These are phyloP conservation scores for Trichoderma sp. DNA, from an alignment of 2,329 filamentous ascomycete genomes.

Conservation along the genomic window DNA sequence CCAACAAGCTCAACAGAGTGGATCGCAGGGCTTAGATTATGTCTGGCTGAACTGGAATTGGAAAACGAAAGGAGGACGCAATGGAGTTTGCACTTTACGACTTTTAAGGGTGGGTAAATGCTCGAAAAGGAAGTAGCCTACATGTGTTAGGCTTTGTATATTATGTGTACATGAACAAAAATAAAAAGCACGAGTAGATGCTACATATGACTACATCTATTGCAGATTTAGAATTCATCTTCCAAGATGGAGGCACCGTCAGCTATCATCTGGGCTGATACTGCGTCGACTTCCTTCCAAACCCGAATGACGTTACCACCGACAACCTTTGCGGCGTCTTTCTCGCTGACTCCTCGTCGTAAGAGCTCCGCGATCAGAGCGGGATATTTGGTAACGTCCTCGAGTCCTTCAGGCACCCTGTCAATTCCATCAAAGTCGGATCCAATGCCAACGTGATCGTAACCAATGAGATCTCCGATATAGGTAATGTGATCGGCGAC, in stretches of 20 bases:
- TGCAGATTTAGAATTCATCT: conserved; percentile 47
- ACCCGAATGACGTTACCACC: conserved; percentile 84
- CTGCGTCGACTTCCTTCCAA: conserved; percentile 76
- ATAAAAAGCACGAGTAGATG: neutral
- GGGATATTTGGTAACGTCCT: conserved; percentile 85
- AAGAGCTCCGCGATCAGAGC: conserved; percentile 76
- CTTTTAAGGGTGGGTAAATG: neutral
- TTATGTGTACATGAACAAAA: conserved; percentile 38
- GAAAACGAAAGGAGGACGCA: neutral
- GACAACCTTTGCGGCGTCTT: conserved; percentile 73
- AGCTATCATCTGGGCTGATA: conserved; percentile 68
- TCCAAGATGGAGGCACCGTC: conserved; percentile 57
- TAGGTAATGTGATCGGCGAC: conserved; percentile 81
- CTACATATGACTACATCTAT: neutral
- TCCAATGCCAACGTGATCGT: conserved; percentile 83
- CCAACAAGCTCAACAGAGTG: conserved; percentile 64
- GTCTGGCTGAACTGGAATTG: neutral
- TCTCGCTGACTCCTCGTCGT: conserved; percentile 71
- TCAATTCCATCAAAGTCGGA: conserved; percentile 86
- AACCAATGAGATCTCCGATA: conserved; percentile 82
- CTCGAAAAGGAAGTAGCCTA: neutral
- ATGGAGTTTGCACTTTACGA: neutral
- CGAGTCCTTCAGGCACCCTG: conserved; percentile 70
- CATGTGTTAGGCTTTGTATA: conserved; percentile 33
- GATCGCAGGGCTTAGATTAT: conserved; percentile 43